Percentiles rank a stretch among this genome's conserved stretches.
Conservation (phyloP, 2,329 filamentous ascomycete genomes). For the Epichloe bromicola region DNA sequence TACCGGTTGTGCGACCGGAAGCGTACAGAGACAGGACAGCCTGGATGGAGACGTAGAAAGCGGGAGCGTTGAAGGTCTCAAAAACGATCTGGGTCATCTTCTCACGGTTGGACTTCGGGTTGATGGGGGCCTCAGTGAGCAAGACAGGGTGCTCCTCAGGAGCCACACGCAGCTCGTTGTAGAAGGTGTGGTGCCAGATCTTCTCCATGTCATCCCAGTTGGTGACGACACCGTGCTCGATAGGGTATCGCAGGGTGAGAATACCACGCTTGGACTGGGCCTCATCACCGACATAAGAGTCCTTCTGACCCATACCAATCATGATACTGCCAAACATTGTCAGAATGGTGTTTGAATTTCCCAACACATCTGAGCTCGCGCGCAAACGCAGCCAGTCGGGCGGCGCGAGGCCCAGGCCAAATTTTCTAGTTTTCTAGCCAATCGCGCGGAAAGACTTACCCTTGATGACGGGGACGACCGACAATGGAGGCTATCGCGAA, state of each 20-base stretch:
- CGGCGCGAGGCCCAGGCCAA: neutral
- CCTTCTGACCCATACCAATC: conserved; percentile 99
- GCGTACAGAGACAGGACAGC: conserved; percentile 98
- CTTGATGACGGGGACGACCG: conserved; percentile 98
- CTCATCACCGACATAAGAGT: conserved; percentile 99
- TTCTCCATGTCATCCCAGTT: conserved; percentile 99
- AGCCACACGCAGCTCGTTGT: conserved; percentile 99
- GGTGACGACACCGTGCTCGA: conserved; percentile 99
- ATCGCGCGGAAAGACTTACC: conserved; percentile 50
- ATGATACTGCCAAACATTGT: conserved; percentile 62
- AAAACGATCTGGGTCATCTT: conserved; percentile 99
- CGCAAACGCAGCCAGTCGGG: neutral
- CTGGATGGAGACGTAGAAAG: conserved; percentile 99
- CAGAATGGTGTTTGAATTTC: conserved; percentile 4
- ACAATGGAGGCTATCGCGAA: conserved; percentile 77
- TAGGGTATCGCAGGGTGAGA: conserved; percentile 97
- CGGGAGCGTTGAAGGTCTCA: conserved; percentile 99
- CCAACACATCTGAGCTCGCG: neutral
- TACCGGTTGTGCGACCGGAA: conserved; percentile 99
- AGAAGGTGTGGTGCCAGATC: conserved; percentile 99
- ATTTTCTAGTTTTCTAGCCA: neutral
- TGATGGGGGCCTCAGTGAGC: conserved; percentile 98
- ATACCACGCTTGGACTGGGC: conserved; percentile 99
- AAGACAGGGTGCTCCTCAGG: conserved; percentile 99
- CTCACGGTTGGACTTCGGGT: conserved; percentile 99